These are phyloP conservation scores for Monosiga brevicollis DNA, from an alignment of 78 protist species.

Conservation along the genomic window DNA sequence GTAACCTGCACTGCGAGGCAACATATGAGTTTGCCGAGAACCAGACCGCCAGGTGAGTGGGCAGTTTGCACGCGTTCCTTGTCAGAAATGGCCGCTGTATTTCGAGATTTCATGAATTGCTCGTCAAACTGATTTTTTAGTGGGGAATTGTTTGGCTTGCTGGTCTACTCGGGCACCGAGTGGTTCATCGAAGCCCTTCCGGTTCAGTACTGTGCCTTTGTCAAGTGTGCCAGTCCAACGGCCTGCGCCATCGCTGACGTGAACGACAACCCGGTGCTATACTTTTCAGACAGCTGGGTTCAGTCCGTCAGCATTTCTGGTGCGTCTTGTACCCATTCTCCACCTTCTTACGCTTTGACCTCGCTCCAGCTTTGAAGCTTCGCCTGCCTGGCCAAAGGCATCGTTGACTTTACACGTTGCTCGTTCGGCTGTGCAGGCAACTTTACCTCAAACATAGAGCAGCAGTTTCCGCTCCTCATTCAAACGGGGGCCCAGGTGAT, in stretches of 20 bases:
- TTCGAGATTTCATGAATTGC: not conserved
- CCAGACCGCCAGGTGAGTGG: not conserved
- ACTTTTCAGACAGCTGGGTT: not conserved
- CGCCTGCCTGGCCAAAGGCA: not conserved
- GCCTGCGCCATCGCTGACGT: not conserved
- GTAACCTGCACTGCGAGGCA: not conserved
- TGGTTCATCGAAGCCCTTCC: not conserved
- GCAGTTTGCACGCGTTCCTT: not conserved
- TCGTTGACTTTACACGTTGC: not conserved
- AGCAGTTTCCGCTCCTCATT: not conserved
- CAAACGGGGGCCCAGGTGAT: not conserved
- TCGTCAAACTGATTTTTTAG: not conserved
- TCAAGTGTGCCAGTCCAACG: not conserved
- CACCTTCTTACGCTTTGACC: not conserved
- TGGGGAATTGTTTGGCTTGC: not conserved
- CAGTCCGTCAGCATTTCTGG: not conserved
- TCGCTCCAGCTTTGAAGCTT: not conserved
- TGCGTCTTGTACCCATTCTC: not conserved
- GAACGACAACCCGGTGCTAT: not conserved
- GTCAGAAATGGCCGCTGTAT: not conserved
- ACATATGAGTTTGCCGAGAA: not conserved
- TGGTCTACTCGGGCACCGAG: not conserved
- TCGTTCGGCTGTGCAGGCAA: not conserved
- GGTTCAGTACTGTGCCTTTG: not conserved
- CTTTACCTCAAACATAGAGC: not conserved